phyloP scores from a whole-genome alignment of 1,284 basidiomycete species.

The Sporisorium scitamineum region DNA sequence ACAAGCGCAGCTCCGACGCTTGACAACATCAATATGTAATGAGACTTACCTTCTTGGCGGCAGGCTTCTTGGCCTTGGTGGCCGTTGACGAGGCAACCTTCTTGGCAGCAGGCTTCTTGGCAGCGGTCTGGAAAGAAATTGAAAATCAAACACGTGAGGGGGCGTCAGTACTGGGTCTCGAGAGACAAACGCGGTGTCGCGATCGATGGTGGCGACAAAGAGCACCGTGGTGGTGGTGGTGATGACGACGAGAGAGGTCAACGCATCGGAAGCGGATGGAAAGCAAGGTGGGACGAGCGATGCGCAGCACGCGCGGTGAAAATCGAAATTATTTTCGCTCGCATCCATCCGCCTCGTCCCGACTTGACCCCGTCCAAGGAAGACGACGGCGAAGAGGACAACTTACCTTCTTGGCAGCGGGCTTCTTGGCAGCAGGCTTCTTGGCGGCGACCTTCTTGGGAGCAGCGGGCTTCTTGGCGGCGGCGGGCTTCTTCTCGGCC shows the following conservation, averaged over 20 bases:
- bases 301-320: constrained; percentile 25
- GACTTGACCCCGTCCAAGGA: background rate
- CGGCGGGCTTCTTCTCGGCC: constrained; percentile 73
- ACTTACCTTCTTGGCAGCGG: constrained; percentile 61
- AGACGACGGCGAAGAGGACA: constrained; percentile 6
- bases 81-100: constrained; percentile 56
- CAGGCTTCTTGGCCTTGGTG: constrained; percentile 66
- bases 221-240: constrained; percentile 4
- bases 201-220: background rate
- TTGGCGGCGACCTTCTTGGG: constrained; percentile 72
- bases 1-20: constrained; percentile 15
- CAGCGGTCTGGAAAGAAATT: constrained; percentile 25
- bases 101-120: constrained; percentile 57
- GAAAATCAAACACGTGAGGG: background rate
- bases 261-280: no score
- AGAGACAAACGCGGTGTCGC: background rate
- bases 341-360: constrained; percentile 15
- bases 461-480: constrained; percentile 67
- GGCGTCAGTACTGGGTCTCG: background rate
- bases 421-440: constrained; percentile 59
- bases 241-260: constrained; percentile 3
- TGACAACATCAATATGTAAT: background rate
- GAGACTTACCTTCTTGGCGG: constrained; percentile 60
- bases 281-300: constrained; percentile 11
- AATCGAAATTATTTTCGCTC: constrained; percentile 21